A percentile compares a stretch with the other conserved stretches of the same genome.
Conservation (phyloP, 306 rosid species). For the Comarum palustre region DNA sequence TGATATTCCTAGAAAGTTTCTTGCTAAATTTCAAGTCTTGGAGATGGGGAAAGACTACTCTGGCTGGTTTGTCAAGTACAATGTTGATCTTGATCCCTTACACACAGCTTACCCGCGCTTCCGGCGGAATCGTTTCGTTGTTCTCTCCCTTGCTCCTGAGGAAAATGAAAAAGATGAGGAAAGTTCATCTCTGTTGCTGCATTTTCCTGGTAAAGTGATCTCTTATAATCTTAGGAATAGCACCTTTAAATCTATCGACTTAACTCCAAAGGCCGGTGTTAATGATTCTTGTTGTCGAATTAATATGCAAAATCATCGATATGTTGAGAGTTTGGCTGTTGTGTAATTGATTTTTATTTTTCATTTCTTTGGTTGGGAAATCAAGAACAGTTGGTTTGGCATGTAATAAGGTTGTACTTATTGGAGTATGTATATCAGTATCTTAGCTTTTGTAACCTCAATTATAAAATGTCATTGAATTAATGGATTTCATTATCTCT, state of each 20-base stretch:
- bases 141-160: background rate
- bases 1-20: background rate
- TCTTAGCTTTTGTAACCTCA: too few species aligned
- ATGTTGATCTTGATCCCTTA: background rate
- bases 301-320: background rate
- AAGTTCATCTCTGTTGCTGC: background rate
- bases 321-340: background rate
- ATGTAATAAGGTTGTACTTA: too few species aligned
- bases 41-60: background rate
- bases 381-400: too few species aligned
- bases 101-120: background rate
- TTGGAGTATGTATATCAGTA: too few species aligned
- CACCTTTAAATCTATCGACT: background rate
- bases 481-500: too few species aligned
- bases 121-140: rapidly evolving
- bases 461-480: too few species aligned
- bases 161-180: background rate
- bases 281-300: background rate
- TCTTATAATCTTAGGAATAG: background rate
- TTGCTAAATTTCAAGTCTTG: background rate
- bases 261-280: background rate
- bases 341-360: background rate
- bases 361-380: too few species aligned
- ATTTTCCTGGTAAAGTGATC: background rate
- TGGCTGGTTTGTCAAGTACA: background rate